A percentile compares a stretch with the other conserved stretches of the same genome.
Evolutionary conservation across 768 basidiomycete genomes (phyloP).

Genomic region (Tricholoma saponaceum): DNA sequence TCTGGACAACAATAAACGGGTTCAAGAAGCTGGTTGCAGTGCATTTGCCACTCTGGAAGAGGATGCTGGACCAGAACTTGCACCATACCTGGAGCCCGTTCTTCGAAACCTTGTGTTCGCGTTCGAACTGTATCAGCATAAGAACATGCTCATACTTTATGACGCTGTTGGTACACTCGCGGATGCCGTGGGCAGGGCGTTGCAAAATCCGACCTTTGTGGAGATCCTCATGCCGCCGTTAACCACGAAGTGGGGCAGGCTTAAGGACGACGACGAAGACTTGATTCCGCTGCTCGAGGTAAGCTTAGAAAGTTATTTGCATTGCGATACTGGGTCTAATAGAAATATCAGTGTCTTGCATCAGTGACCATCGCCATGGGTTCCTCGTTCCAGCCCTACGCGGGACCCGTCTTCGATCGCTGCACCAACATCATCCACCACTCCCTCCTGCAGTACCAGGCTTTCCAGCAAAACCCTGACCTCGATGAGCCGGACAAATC

Average conservation of each 20-base stretch:
- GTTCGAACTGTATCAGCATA: constrained; percentile 98
- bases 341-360: constrained; percentile 73
- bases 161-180: constrained; percentile 99
- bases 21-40: constrained; percentile 98
- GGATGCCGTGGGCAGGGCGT: constrained; percentile 87
- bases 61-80: constrained; percentile 87
- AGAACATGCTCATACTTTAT: constrained; percentile 97
- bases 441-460: constrained; percentile 81
- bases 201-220: constrained; percentile 83
- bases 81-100: constrained; percentile 93
- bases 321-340: not conserved
- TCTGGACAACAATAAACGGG: constrained; percentile 96
- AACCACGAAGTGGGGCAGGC: constrained; percentile 82
- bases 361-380: constrained; percentile 98
- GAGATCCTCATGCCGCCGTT: constrained; percentile 97
- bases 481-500: constrained; percentile 95
- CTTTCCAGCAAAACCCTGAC: constrained; percentile 84
- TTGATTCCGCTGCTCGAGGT: constrained; percentile 96
- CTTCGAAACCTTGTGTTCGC: constrained; percentile 93
- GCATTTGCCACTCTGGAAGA: constrained; percentile 99
- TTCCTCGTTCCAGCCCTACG: constrained; percentile 81
- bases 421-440: constrained; percentile 83
- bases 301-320: constrained; percentile 11
- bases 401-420: constrained; percentile 87
- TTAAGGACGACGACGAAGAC: constrained; percentile 89